Percentiles rank a stretch among this genome's conserved stretches.
Conservation (phyloP, 2,329 filamentous ascomycete genomes). For the Oidium heveae region DNA sequence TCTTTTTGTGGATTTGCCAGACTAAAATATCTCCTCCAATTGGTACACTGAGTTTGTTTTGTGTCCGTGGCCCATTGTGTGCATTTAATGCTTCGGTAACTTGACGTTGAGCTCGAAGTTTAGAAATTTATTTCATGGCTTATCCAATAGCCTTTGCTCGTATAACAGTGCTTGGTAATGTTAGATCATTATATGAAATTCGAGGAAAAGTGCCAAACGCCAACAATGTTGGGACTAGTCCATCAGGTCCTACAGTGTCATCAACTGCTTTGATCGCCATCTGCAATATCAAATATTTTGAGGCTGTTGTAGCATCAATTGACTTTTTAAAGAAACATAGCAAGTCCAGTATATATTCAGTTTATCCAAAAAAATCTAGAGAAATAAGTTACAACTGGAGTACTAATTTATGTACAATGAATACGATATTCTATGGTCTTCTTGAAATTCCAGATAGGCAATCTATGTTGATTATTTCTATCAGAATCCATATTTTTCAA, state of each 20-base stretch:
- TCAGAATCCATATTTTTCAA: too few species aligned
- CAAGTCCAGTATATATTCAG: too few species aligned
- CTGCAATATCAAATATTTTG: background rate
- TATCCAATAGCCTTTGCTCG: slow-evolving; percentile 1
- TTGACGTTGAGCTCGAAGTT: slow-evolving; percentile 1
- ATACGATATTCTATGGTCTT: too few species aligned
- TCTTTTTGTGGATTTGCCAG: slow-evolving; percentile 1
- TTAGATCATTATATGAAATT: background rate
- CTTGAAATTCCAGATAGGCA: too few species aligned
- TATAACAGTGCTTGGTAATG: background rate
- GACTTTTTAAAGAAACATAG: too few species aligned
- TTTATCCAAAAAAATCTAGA: too few species aligned
- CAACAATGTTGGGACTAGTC: too few species aligned
- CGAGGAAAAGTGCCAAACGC: background rate
- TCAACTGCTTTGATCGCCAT: background rate
- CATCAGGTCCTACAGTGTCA: background rate
- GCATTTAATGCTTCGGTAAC: background rate
- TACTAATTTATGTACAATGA: too few species aligned
- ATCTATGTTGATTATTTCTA: too few species aligned
- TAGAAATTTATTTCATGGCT: slow-evolving; percentile 2
- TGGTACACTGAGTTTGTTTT: background rate
- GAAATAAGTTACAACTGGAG: too few species aligned
- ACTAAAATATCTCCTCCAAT: slow-evolving; percentile 1
- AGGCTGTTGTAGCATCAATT: too few species aligned
- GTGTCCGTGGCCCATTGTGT: background rate